A percentile compares a stretch with the other conserved stretches of the same genome.
Conservation (phyloP, 2,329 filamentous ascomycete genomes). For the Didymella lethalis region DNA sequence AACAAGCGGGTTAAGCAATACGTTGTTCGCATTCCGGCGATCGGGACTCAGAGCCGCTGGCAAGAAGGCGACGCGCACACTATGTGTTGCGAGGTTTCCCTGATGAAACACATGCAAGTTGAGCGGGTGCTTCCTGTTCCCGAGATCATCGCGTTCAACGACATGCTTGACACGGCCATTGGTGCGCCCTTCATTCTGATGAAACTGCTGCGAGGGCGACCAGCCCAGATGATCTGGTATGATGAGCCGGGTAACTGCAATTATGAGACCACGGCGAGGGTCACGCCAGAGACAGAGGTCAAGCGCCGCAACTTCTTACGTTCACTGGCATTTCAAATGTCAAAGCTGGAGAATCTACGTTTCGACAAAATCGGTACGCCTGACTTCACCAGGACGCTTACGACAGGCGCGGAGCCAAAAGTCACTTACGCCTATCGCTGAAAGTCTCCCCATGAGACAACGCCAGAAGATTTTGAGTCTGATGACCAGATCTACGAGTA, state of each 20-base stretch:
- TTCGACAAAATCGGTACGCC: not conserved
- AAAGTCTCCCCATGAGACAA: not conserved
- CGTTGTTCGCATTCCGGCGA: not conserved
- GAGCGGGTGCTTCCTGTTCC: not conserved
- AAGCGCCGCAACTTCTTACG: not conserved
- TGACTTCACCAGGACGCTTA: not conserved
- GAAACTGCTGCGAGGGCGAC: not conserved
- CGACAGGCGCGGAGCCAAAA: not conserved
- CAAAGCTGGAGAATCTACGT: not conserved
- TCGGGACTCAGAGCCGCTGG: not conserved
- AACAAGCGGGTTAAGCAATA: not conserved
- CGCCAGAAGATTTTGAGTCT: not conserved
- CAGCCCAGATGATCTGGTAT: slow-evolving; percentile 1
- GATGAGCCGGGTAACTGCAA: not conserved
- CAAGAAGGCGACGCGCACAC: not conserved
- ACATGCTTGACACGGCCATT: not conserved
- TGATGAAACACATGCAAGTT: not conserved
- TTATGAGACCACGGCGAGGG: not conserved
- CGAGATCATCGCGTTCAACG: not conserved
- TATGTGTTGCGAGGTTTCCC: not conserved
- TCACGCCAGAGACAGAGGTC: not conserved
- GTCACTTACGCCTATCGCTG: not conserved
- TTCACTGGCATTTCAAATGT: slow-evolving; percentile 1
- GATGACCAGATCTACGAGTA: not conserved
- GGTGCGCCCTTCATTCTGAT: not conserved